phyloP scores from a whole-genome alignment of 75 land plant genomes.

The Pinus tabuliformis region DNA sequence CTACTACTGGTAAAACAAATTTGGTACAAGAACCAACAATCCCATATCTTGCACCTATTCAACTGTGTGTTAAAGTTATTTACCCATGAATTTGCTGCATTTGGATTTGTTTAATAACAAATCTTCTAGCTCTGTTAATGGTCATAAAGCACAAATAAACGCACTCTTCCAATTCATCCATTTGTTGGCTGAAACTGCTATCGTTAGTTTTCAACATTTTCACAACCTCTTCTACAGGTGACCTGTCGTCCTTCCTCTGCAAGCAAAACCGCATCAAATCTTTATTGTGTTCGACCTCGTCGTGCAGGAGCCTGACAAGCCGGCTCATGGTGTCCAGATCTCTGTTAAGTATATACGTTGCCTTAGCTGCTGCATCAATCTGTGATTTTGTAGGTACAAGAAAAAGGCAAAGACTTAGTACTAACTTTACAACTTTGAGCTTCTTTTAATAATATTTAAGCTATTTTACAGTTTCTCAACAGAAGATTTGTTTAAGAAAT shows the following conservation, averaged over 20 bases:
- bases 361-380: constrained; percentile 56
- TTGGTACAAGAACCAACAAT: too few species aligned
- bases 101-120: constrained; percentile 14
- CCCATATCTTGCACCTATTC: too few species aligned
- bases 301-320: constrained; percentile 40
- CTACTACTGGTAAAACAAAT: too few species aligned
- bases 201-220: constrained; percentile 30
- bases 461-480: neutral
- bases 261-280: constrained; percentile 23
- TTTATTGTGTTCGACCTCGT: constrained; percentile 41
- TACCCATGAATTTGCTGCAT: too few species aligned
- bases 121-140: constrained; percentile 50
- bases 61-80: too few species aligned
- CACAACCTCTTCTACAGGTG: constrained; percentile 35
- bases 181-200: constrained; percentile 28
- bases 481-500: too few species aligned
- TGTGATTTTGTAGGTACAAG: constrained; percentile 1
- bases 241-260: constrained; percentile 13
- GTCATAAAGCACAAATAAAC: constrained; percentile 51
- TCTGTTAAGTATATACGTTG: constrained; percentile 41
- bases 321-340: constrained; percentile 61
- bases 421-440: neutral
- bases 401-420: too few species aligned
- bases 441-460: too few species aligned
- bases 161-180: constrained; percentile 63